Base-by-base conservation (phyloP, 2,329 filamentous ascomycete species). In the Pseudofabraea citricarpa region DNA sequence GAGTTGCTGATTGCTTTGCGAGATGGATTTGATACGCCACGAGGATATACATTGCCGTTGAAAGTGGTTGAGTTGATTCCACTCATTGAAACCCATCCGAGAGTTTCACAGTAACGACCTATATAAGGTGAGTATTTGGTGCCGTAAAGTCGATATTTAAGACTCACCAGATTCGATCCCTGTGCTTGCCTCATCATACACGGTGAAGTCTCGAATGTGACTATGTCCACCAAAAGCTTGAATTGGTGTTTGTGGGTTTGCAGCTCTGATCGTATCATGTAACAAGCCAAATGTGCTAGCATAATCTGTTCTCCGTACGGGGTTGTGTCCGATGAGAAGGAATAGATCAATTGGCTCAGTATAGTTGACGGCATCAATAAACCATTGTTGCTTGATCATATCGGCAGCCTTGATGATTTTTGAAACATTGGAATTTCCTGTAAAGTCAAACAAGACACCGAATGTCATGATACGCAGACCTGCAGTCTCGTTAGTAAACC, bases 381-480 rank as follows among this genome's bases (percentile, higher is more conserved):
- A 96, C 91, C 91, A 97, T 6, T 79, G 67, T 60, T 95, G 81
- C 60, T 86, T 81, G 55, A 96, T 73, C 0, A 88, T 84, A 9
- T 93, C 77, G 51, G 85, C 79, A 3, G 94, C 90, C 0, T 75
- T 78, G 54, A 86, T 81, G 1, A 96, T 85, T 3, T 87, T 72
- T 0, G 87, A 94, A 60, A 96, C 96, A 62, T 95, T 93, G 44
- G 85, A 85, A 60, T 95, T 95, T 13, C 83, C 83, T 1, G 79
- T 87, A 57, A 97, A 97, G 66, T 97, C 83, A 64, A 94, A 97
- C 4, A 97, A 69, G 62, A 97, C 95, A 2, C 91, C 91, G 61
- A 97, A 55, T 31, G 48, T 46, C 54, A 57, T 55, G 38, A 57
- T 55, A 8, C 54, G 51, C 21, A 57, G 48, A 24, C 52, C 52